These are phyloP conservation scores for Arctostaphylos glauca DNA, from an alignment of 148 eudicot genomes.

Conservation along the genomic window DNA sequence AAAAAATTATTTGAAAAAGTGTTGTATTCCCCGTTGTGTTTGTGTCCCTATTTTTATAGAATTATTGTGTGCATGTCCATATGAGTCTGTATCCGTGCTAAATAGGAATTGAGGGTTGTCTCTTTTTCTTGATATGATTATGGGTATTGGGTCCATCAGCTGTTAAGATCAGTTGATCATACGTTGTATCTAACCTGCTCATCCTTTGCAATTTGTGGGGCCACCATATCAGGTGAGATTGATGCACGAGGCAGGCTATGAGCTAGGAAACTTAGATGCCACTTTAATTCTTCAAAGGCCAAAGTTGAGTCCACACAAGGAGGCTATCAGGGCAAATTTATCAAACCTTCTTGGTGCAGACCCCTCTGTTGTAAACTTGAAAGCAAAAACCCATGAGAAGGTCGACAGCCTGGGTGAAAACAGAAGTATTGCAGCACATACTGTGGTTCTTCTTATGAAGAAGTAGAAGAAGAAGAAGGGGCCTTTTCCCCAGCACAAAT, in stretches of 20 bases:
- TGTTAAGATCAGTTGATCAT: neutral
- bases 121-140: neutral
- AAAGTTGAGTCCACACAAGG: conserved; percentile 89
- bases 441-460: conserved; percentile 80
- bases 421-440: conserved; percentile 95
- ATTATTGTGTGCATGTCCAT: too few species aligned
- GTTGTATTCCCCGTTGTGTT: too few species aligned
- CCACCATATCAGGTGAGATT: conserved; percentile 63
- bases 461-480: conserved; percentile 31
- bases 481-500: neutral
- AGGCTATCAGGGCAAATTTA: conserved; percentile 64
- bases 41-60: too few species aligned
- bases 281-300: conserved; percentile 92
- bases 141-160: too few species aligned
- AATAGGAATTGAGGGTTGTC: too few species aligned
- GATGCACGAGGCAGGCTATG: conserved; percentile 95
- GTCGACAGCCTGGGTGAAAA: conserved; percentile 98
- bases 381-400: conserved; percentile 96
- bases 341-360: conserved; percentile 83
- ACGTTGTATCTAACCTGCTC: neutral
- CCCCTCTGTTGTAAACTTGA: conserved; percentile 73
- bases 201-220: conserved; percentile 6
- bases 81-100: too few species aligned
- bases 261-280: conserved; percentile 88
- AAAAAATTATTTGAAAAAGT: too few species aligned